Evolutionary conservation across 768 basidiomycete species (phyloP), one percentile per base, ranked within the genome.

Genomic region (Termitomyces eurrhizus): DNA sequence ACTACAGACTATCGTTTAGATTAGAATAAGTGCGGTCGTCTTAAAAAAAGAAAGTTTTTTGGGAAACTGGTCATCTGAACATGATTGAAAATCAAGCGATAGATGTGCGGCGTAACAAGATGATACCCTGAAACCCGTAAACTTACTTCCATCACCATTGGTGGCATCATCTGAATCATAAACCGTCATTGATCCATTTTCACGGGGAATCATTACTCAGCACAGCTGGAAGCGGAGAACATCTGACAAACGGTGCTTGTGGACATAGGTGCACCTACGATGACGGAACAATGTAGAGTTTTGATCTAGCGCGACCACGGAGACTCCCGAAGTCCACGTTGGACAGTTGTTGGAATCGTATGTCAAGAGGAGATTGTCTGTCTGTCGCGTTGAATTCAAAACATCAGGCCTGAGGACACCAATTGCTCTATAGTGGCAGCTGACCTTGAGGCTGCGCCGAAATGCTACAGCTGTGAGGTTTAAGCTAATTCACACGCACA

Each of bases 271-370:
- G 6, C 48, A 41, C 64, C 64, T 62, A 59, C 52, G 48, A 65
- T 35, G 41, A 60, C 64, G 64, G 64, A 62, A 52, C 61, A 60
- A 16, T 33, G 29, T 29, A 3, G 29, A 29, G 29, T 29, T 29
- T 29, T 29, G 29, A 51, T 24, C 26, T 14, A 16, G 49, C 35
- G 29, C 42, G 37, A 37, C 26, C 44, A 48, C 64, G 64, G 64
- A 65, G 48, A 41, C 33, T 57, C n/a, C 64, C 64, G 64, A 58
- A 56, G 61, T 62, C 61, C 44, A 59, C 24, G 36, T 54, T 51
- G 44, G n/a, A 45, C 50, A 7, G 37, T 4, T n/a, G 26, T 39
- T 18, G 45, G 14, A 21, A 35, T 29, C 29, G 29, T 35, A 9
- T 45, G 53, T 39, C 45, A 18, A 42, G 26, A 5, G 16, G 24